Evolutionary conservation across 306 rosid genomes (phyloP).

Genomic region (Gynostemma pentaphyllum): DNA sequence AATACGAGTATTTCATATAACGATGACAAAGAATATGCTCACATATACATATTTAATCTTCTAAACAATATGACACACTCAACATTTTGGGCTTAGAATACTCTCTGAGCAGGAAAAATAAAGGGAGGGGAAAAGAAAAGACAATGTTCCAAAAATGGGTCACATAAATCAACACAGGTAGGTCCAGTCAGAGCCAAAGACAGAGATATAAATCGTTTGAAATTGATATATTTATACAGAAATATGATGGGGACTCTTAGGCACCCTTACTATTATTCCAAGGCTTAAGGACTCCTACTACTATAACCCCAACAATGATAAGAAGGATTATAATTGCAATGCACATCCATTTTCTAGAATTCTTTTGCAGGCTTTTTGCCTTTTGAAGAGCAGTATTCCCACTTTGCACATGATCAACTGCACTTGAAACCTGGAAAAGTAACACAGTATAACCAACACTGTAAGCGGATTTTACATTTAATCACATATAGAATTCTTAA

Average conservation of each 20-base stretch:
- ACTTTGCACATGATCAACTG: constrained; percentile 88
- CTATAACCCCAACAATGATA: constrained; percentile 37
- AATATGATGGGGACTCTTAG: constrained; percentile 15
- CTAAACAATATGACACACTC: constrained; percentile 4
- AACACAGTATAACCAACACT: neutral
- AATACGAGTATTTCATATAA: neutral
- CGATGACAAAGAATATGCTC: constrained; percentile 4
- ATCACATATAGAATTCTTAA: neutral
- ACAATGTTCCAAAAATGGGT: neutral
- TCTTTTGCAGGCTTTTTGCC: constrained; percentile 76
- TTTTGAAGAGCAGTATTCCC: constrained; percentile 61
- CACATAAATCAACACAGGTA: neutral
- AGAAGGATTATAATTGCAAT: constrained; percentile 78
- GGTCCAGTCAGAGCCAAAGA: neutral
- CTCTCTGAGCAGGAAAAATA: too few species aligned
- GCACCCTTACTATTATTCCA: constrained; percentile 49
- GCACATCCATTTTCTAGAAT: constrained; percentile 90
- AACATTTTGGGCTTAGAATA: too few species aligned
- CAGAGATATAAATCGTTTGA: neutral
- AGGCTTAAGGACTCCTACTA: constrained; percentile 60
- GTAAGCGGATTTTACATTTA: neutral
- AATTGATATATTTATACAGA: constrained; percentile 7
- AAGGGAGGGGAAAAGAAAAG: too few species aligned
- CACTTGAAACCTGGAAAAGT: constrained; percentile 57
- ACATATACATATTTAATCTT: neutral